Percentiles rank a stretch among this genome's conserved stretches.
These are phyloP conservation scores for Halenospora varia DNA, from an alignment of 495 filamentous ascomycete genomes.

Conservation along the genomic window DNA sequence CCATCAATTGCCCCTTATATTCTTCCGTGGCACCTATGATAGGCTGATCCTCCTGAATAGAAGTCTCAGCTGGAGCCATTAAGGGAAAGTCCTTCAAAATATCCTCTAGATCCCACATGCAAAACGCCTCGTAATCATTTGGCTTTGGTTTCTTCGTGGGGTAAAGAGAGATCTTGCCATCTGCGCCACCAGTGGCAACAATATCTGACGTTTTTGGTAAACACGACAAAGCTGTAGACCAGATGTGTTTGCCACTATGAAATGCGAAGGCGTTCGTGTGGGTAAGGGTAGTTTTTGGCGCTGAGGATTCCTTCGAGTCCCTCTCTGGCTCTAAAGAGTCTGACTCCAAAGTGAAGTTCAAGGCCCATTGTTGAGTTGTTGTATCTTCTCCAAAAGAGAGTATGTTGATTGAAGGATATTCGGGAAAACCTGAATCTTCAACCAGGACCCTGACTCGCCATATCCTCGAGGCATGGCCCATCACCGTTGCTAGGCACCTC, in stretches of 20 bases:
- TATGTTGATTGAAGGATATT: slow-evolving; percentile 35
- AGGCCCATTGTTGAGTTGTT: slow-evolving; percentile 64
- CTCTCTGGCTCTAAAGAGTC: not conserved
- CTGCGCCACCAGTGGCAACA: slow-evolving; percentile 81
- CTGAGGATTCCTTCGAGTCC: not conserved
- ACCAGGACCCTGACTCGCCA: slow-evolving; percentile 74
- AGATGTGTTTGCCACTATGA: slow-evolving; percentile 90
- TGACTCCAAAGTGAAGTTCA: slow-evolving; percentile 29
- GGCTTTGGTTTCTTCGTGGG: not conserved
- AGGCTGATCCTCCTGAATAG: too few relatives aligned
- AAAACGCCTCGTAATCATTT: not conserved
- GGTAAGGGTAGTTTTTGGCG: slow-evolving; percentile 32
- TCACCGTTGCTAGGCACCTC: slow-evolving; percentile 54
- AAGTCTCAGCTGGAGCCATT: not conserved
- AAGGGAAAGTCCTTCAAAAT: not conserved
- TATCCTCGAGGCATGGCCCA: slow-evolving; percentile 85
- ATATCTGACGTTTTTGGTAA: slow-evolving; percentile 27
- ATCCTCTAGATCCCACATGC: not conserved
- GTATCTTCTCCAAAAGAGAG: slow-evolving; percentile 80
- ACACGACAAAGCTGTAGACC: slow-evolving; percentile 56
- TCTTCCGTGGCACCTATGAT: too few relatives aligned
- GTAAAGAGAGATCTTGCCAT: slow-evolving; percentile 47
- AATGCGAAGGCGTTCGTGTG: slow-evolving; percentile 49
- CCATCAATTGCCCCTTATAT: too few relatives aligned
- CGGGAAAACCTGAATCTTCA: slow-evolving; percentile 15